Evolutionary conservation across 1,284 basidiomycete species (phyloP).

Genomic region (Sporisorium sorghi): DNA sequence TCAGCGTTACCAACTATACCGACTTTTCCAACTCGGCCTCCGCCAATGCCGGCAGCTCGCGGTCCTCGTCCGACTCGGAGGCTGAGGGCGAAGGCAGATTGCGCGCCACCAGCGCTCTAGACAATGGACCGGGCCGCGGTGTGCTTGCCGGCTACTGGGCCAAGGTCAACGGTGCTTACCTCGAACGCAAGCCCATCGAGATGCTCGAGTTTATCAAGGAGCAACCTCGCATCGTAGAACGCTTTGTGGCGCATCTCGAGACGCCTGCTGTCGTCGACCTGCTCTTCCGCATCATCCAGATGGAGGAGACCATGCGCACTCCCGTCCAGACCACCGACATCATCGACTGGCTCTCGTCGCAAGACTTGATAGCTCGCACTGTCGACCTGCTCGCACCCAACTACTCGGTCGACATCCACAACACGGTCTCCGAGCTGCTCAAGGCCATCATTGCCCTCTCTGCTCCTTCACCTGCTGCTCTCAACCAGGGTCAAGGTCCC

Average conservation of each 20-base stretch:
- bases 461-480: constrained; percentile 81
- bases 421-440: constrained; percentile 88
- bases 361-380: constrained; percentile 84
- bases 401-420: constrained; percentile 82
- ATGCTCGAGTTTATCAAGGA: constrained; percentile 91
- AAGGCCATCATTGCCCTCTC: constrained; percentile 95
- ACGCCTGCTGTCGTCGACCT: constrained; percentile 92
- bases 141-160: constrained; percentile 74
- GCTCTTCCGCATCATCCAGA: constrained; percentile 88
- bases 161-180: constrained; percentile 86
- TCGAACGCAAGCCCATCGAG: constrained; percentile 90
- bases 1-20: constrained; percentile 46
- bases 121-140: constrained; percentile 71
- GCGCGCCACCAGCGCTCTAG: constrained; percentile 54
- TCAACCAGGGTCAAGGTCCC: constrained; percentile 68
- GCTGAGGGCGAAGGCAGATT: constrained; percentile 30
- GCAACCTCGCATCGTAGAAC: constrained; percentile 83
- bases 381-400: constrained; percentile 85
- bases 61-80: constrained; percentile 34
- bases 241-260: constrained; percentile 86
- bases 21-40: constrained; percentile 28
- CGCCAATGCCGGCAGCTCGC: constrained; percentile 23
- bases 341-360: constrained; percentile 87
- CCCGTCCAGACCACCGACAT: constrained; percentile 76
- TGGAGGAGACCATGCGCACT: constrained; percentile 83